Evolutionary conservation across 768 basidiomycete genomes (phyloP).

Genomic region (Boletus vermiculosoides): DNA sequence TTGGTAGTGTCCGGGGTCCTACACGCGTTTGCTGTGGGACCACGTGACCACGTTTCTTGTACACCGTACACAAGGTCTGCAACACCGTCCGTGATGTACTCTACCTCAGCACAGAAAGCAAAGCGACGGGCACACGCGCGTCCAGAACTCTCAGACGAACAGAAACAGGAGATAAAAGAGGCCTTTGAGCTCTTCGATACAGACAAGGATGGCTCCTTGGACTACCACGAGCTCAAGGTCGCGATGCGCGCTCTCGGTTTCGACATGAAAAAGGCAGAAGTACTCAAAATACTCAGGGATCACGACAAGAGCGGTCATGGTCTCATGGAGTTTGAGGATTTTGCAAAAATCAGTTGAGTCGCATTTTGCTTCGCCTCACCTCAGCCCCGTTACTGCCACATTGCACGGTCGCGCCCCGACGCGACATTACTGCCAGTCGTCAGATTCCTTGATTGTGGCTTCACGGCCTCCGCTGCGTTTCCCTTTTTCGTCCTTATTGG

Average conservation of each 20-base stretch:
- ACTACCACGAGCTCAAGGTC: conserved; percentile 99
- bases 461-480: not conserved
- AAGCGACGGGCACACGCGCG: conserved; percentile 72
- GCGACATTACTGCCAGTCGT: conserved; percentile 1
- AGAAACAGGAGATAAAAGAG: conserved; percentile 96
- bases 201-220: conserved; percentile 94
- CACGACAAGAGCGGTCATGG: conserved; percentile 81
- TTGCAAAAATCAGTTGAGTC: conserved; percentile 86
- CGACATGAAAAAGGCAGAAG: conserved; percentile 97
- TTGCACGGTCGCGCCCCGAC: not conserved
- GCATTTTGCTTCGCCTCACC: not conserved
- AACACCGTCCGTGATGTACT: conserved; percentile 42
- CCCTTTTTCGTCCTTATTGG: not conserved
- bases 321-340: conserved; percentile 91
- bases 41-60: conserved; percentile 26
- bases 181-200: conserved; percentile 99
- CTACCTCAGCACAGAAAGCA: conserved; percentile 66
- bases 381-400: not conserved
- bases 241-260: conserved; percentile 98
- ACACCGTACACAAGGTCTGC: not conserved
- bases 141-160: conserved; percentile 84
- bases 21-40: conserved; percentile 22
- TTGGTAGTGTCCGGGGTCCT: conserved; percentile 23
- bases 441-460: not conserved
- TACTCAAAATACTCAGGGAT: conserved; percentile 89